Percentiles rank a stretch among this genome's conserved stretches.
Conservation (phyloP, 352 stramenopile genomes). For the Pythium sukuiense region DNA sequence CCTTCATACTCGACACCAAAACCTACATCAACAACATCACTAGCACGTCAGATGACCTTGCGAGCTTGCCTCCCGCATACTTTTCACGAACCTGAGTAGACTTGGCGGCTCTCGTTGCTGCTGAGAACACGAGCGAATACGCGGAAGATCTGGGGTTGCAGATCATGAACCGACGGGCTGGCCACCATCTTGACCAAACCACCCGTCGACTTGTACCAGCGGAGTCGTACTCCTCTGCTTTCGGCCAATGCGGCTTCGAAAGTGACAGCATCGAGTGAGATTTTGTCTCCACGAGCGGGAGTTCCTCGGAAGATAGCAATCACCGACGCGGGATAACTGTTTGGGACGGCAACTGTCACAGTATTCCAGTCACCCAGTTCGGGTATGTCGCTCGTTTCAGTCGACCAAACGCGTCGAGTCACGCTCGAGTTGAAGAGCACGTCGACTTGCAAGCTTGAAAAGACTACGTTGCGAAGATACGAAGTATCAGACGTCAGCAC, state of each 20-base stretch:
- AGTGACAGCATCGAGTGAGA: slow-evolving; percentile 44
- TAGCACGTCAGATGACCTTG: background rate
- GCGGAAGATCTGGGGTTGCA: slow-evolving; percentile 33
- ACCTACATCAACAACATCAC: slow-evolving; percentile 20
- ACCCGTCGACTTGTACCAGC: slow-evolving; percentile 37
- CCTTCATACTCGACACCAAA: slow-evolving; percentile 35
- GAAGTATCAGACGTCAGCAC: background rate
- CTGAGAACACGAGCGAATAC: slow-evolving; percentile 26
- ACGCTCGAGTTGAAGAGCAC: slow-evolving; percentile 35
- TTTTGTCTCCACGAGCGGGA: slow-evolving; percentile 22
- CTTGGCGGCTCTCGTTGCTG: slow-evolving; percentile 9
- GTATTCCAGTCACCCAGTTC: slow-evolving; percentile 34
- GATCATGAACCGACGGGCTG: background rate
- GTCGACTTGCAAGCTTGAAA: slow-evolving; percentile 37
- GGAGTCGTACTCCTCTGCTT: slow-evolving; percentile 23
- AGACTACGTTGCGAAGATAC: slow-evolving; percentile 24
- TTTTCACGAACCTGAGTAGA: slow-evolving; percentile 38
- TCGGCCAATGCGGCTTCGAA: slow-evolving; percentile 23
- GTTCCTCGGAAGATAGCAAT: slow-evolving; percentile 41
- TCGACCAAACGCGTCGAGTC: slow-evolving; percentile 37
- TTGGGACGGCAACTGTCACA: slow-evolving; percentile 22
- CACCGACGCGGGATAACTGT: slow-evolving; percentile 24
- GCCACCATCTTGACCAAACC: slow-evolving; percentile 41
- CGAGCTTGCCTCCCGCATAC: background rate
- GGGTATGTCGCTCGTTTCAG: slow-evolving; percentile 8